Percentiles rank a stretch among this genome's conserved stretches.
phyloP scores from a whole-genome alignment of 768 basidiomycete species.

The Kwoniella sp. region DNA sequence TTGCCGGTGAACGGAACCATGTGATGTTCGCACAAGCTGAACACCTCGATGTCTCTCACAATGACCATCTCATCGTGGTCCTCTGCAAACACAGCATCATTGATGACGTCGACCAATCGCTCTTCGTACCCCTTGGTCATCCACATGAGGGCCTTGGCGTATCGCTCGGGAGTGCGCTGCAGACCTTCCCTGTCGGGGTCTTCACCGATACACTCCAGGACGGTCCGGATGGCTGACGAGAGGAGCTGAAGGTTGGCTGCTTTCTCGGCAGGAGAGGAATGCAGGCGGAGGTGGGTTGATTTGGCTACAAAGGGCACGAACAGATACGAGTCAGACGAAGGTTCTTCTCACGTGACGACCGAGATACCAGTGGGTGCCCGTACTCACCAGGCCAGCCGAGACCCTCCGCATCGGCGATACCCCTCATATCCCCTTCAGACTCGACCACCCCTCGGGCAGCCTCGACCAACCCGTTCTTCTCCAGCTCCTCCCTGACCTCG shows the following conservation, averaged over 20 bases:
- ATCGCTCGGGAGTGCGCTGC: conserved; percentile 84
- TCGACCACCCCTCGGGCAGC: conserved; percentile 12
- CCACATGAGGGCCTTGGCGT: conserved; percentile 95
- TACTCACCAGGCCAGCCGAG: conserved; percentile 85
- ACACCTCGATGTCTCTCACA: conserved; percentile 94
- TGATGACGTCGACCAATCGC: conserved; percentile 91
- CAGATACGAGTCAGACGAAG: not conserved
- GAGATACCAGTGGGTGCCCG: not conserved
- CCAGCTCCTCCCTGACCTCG: conserved; percentile 30
- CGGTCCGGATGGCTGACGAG: conserved; percentile 75
- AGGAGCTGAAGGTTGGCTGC: conserved; percentile 70
- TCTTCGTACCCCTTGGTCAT: conserved; percentile 99
- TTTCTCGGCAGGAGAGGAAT: conserved; percentile 70
- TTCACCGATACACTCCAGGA: conserved; percentile 96
- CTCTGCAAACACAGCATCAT: conserved; percentile 96
- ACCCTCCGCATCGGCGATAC: conserved; percentile 54
- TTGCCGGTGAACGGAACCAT: conserved; percentile 97
- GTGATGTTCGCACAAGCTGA: conserved; percentile 96
- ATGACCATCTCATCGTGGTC: conserved; percentile 99
- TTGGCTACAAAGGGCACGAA: conserved; percentile 60
- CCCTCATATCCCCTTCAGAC: conserved; percentile 16
- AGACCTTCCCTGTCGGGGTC: conserved; percentile 95
- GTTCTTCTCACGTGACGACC: not conserved
- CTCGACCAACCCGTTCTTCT: conserved; percentile 18
- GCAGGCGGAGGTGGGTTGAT: conserved; percentile 77